Evolutionary conservation across 1,284 basidiomycete species (phyloP), one percentile per base, ranked within the genome.

Genomic region (Cutaneotrichosporon mucoides): DNA sequence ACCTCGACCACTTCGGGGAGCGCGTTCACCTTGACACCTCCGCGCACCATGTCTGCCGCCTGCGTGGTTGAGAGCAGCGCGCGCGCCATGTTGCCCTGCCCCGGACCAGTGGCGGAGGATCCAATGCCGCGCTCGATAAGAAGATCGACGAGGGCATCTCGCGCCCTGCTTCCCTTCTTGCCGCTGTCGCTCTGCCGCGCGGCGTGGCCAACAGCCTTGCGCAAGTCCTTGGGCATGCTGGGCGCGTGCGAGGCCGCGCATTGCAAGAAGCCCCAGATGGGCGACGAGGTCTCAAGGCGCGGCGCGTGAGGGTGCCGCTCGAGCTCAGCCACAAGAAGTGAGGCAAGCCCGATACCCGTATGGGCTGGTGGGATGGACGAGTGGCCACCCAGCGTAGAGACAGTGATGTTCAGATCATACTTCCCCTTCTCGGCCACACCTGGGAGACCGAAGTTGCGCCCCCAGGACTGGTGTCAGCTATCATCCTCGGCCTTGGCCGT

Each of bases 311-410:
- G 78, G 55, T 79, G 68, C 2, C 66, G 66, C 58, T 82, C 79
- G 38, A 82, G 68, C 0, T 66, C 69, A 8, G 67, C 63, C 15
- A 81, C 69, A 57, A 81, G 66, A 37, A 71, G 66, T 0, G 75
- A 63, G 61, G 80, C 73, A 59, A 80, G 68, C 6, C 80, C 81
- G 53, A 82, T 81, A 10, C 76, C 74, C 2, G 79, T 81, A 66
- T 81, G 81, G 9, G 63, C 61, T 0, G 77, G 78, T 0, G 81
- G 80, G 2, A 77, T 71, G 5, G 76, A 79, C 13, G 79, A 80
- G 66, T 82, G 81, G 6, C 76, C 76, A 33, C 77, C 77, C 42
- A 67, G 62, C 12, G 75, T 76, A 7, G 70, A 72, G 5, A 79
- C 72, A 1, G 72, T 66, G 36, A 79, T 71, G 66, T 60, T 55